Base-by-base conservation (phyloP, 768 basidiomycete species). In the Pholiota conissans region DNA sequence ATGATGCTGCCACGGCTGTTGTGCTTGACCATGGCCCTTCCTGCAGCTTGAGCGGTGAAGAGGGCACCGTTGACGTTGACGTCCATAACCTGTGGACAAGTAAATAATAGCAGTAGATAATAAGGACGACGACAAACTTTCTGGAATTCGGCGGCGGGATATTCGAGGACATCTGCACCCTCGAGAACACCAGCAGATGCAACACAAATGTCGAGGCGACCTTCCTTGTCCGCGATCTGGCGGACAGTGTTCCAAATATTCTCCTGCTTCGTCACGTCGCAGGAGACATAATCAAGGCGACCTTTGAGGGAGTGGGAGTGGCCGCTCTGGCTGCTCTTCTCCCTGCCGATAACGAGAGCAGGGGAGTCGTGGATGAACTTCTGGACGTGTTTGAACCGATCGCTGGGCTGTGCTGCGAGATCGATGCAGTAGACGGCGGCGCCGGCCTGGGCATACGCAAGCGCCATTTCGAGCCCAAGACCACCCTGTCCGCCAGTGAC, bases 171-270 rank as follows among this genome's bases (percentile, higher is more conserved):
- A 24, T 80, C 79, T 22, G 61, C 77, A 47, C 78, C 63, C 2
- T 72, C 73, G 62, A 86, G 62, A 46, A 89, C 80, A 7, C 87
- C 89, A 28, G 89, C 88, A 24, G 84, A 84, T 0, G 87, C 86
- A 49, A 89, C 68, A 60, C 85, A 87, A 16, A 84, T 73, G 65
- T 90, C 87, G 63, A 90, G 68, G 55, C 85, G 72, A 0, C 82
- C 82, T 59, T 89, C 87, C 65, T 76, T 78, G 49, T 80, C 70
- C 0, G 76, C 84, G 37, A 90, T 84, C 57, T 76, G 72, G 65
- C 83, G 77, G 30, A 76, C 74, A 32, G 70, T 65, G 65, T 74
- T 78, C 84, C 73, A 82, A 56, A 71, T 71, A 13, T 45, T 71
- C 63, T 72, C 32, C 60, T 88, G 85, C 57, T 87, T 67, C 42